Conservation (phyloP, 148 eudicot species). For the Arctostaphylos glauca region DNA sequence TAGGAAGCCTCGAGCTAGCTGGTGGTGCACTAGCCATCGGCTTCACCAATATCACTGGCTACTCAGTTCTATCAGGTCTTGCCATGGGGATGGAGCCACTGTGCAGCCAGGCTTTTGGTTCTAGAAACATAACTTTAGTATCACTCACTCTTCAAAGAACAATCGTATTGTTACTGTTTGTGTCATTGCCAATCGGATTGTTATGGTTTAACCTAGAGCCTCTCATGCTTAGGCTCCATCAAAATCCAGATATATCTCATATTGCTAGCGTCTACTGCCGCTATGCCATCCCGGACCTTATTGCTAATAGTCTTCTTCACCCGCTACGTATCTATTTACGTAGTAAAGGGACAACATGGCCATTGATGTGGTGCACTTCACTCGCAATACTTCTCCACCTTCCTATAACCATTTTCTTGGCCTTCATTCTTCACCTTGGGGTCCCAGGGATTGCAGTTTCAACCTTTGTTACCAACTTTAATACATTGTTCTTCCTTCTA, state of each 20-base stretch:
- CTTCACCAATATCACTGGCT: constrained; percentile 81
- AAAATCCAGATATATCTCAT: constrained; percentile 54
- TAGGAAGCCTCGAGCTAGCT: constrained; percentile 80
- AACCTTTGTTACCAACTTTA: constrained; percentile 55
- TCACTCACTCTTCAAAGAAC: constrained; percentile 54
- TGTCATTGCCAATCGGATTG: constrained; percentile 60
- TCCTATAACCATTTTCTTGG: constrained; percentile 54
- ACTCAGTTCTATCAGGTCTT: constrained; percentile 78
- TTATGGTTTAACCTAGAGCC: constrained; percentile 75
- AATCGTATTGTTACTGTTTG: constrained; percentile 47
- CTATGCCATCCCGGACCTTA: constrained; percentile 70
- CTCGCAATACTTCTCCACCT: constrained; percentile 55
- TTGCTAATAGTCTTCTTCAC: constrained; percentile 73
- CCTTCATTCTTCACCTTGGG: constrained; percentile 56
- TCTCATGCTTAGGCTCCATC: constrained; percentile 61
- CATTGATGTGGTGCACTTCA: constrained; percentile 69
- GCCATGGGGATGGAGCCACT: constrained; percentile 93
- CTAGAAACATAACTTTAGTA: constrained; percentile 48
- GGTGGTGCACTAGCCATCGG: constrained; percentile 91
- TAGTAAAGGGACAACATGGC: constrained; percentile 73
- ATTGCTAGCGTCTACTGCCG: constrained; percentile 71
- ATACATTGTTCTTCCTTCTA: constrained; percentile 50
- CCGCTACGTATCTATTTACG: constrained; percentile 79
- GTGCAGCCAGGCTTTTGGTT: constrained; percentile 87
- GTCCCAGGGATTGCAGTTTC: constrained; percentile 68